Evolutionary conservation across 2,329 filamentous ascomycete genomes (phyloP).

Genomic region (Colletotrichum magnum): DNA sequence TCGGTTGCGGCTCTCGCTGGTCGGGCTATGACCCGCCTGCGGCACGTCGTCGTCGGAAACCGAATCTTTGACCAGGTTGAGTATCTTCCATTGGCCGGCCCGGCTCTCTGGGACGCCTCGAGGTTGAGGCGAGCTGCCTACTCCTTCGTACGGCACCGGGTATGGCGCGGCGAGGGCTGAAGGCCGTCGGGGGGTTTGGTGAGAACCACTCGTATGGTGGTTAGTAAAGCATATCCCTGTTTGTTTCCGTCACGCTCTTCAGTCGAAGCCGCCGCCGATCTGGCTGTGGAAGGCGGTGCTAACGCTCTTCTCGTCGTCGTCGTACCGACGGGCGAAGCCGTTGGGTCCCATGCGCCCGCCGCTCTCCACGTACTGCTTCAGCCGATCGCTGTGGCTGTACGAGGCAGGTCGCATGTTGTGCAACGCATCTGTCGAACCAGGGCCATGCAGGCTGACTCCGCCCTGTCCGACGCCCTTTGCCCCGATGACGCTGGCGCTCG

Average conservation of each 20-base stretch:
- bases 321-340: slow-evolving; percentile 73
- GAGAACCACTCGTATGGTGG: slow-evolving; percentile 29
- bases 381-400: slow-evolving; percentile 86
- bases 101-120: slow-evolving; percentile 25
- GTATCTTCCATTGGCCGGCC: slow-evolving; percentile 1
- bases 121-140: slow-evolving; percentile 29
- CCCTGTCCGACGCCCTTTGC: slow-evolving; percentile 84
- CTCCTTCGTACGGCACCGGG: slow-evolving; percentile 38
- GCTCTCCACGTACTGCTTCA: slow-evolving; percentile 95
- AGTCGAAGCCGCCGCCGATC: slow-evolving; percentile 76
- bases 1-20: slow-evolving; percentile 39
- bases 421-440: slow-evolving; percentile 82
- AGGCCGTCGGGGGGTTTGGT: slow-evolving; percentile 38
- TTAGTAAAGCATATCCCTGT: slow-evolving; percentile 37
- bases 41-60: slow-evolving; percentile 34
- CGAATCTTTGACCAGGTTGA: slow-evolving; percentile 8
- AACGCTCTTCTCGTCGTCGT: slow-evolving; percentile 96
- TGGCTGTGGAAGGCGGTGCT: slow-evolving; percentile 98
- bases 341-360: slow-evolving; percentile 79
- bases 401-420: slow-evolving; percentile 74
- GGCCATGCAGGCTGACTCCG: slow-evolving; percentile 82
- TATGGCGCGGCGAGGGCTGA: slow-evolving; percentile 39
- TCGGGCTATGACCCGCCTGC: slow-evolving; percentile 40
- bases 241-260: slow-evolving; percentile 48
- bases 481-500: slow-evolving; percentile 82